Evolutionary conservation across 176 grass and related monocot genomes (phyloP), one percentile per base, ranked within the genome.

Genomic region (Lolium multiflorum): DNA sequence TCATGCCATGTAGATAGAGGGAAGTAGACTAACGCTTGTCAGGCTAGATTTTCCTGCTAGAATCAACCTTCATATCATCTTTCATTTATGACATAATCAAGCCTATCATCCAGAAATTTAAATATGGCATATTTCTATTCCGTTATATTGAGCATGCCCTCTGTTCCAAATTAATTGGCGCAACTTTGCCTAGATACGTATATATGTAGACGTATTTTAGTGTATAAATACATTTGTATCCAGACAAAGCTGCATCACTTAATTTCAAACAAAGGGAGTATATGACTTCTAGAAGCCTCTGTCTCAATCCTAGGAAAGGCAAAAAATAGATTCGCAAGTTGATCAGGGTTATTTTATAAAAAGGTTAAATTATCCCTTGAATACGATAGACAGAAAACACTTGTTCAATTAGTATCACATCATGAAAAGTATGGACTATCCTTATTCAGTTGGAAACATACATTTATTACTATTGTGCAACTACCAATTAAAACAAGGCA

Each of bases 341-440:
- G 59, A 66, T 35, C 63, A 66, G 28, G 26, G 14, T 35, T 66
- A 37, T 66, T 16, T 66, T 31, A 37, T 37, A 37, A 66, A 62
- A 9, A 66, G 25, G 63, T 35, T 15, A 37, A 66, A 37, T 16
- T 66, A 17, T 35, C 6, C 12, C 26, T 66, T 66, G 11, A 66
- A 66, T 35, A 66, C 13, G 63, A 66, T 66, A 64, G 24, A 66
- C 14, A 66, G 1, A 64, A 66, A 66, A 35, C 5, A 16, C 26
- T 35, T 35, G 26, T 66, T 66, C 26, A 24, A 16, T 66, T 66
- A 15, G 63, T 66, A 66, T 66, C 26, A 66, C 26, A 35, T 66
- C 63, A 66, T 66, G 63, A 66, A 31, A 65, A 65, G 11, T 13
- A 65, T 65, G 62, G 11, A 65, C 25, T 65, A 65, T 65, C 22